phyloP scores from a whole-genome alignment of 371 early-diverging fungal species.

The Rhizopus arrhizus region DNA sequence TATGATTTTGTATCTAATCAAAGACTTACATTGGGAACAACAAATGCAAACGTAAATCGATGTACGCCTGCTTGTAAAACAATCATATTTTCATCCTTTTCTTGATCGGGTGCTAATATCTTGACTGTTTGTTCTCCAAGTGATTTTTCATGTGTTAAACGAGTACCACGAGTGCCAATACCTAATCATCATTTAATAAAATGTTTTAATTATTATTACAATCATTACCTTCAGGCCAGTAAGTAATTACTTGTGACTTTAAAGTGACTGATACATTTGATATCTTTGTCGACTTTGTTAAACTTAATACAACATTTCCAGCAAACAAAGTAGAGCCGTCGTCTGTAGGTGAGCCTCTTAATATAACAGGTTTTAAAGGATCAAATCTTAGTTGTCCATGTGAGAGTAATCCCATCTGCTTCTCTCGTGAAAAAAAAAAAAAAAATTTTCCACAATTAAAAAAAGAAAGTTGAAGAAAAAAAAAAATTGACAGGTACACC shows the following conservation, averaged over 20 bases:
- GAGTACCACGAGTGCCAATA: conserved; percentile 46
- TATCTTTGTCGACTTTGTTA: conserved; percentile 34
- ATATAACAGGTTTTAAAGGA: conserved; percentile 37
- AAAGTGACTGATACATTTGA: conserved; percentile 28
- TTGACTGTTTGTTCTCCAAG: conserved; percentile 37
- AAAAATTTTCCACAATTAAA: too few species aligned
- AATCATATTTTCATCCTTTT: conserved; percentile 21
- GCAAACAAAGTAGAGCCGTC: conserved; percentile 38
- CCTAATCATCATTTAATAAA: conserved; percentile 20
- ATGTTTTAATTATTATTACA: background rate
- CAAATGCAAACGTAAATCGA: conserved; percentile 47
- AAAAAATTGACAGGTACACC: too few species aligned
- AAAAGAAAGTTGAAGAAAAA: too few species aligned
- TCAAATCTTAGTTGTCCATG: conserved; percentile 35
- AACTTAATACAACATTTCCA: conserved; percentile 29
- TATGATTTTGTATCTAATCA: background rate
- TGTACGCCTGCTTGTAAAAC: conserved; percentile 38
- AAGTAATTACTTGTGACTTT: conserved; percentile 26
- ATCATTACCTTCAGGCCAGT: conserved; percentile 38
- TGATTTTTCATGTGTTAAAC: conserved; percentile 37
- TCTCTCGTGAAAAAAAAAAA: too few species aligned
- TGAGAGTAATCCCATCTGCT: conserved; percentile 32
- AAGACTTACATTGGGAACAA: conserved; percentile 42
- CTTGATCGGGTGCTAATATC: conserved; percentile 26
- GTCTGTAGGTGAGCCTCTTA: conserved; percentile 34